A percentile compares a stretch with the other conserved stretches of the same genome.
phyloP scores from a whole-genome alignment of 768 basidiomycete species.

The Podaxis sp. region DNA sequence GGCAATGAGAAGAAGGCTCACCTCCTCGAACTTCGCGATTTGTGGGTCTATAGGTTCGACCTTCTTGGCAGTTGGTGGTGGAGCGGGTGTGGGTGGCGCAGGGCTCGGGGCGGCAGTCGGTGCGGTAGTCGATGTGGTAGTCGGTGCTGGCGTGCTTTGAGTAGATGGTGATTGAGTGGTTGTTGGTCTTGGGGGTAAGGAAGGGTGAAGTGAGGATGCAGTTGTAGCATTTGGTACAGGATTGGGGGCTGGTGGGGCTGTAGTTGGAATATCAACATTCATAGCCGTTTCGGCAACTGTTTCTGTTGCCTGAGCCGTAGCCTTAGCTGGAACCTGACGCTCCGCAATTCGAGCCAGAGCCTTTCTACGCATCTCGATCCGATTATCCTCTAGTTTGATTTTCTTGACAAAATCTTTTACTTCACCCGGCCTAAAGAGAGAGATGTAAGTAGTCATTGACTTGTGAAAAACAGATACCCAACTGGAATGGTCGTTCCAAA shows the following conservation, averaged over 20 bases:
- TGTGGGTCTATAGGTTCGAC: slow-evolving; percentile 42
- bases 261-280: slow-evolving; percentile 18
- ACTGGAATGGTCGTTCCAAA: slow-evolving; percentile 69
- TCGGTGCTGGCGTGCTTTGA: slow-evolving; percentile 19
- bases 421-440: slow-evolving; percentile 57
- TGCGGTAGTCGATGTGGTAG: slow-evolving; percentile 22
- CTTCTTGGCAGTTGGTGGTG: slow-evolving; percentile 22
- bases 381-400: slow-evolving; percentile 63
- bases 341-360: slow-evolving; percentile 33
- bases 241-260: slow-evolving; percentile 22
- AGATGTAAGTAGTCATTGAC: slow-evolving; percentile 11
- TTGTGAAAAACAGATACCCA: slow-evolving; percentile 24
- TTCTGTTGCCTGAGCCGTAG: background rate
- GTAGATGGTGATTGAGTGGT: slow-evolving; percentile 16
- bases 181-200: slow-evolving; percentile 52
- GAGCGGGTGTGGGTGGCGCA: slow-evolving; percentile 26
- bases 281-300: slow-evolving; percentile 15
- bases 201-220: slow-evolving; percentile 58
- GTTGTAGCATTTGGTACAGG: slow-evolving; percentile 28
- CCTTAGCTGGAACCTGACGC: slow-evolving; percentile 24
- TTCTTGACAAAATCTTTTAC: slow-evolving; percentile 75
- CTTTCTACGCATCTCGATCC: slow-evolving; percentile 55
- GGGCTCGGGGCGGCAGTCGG: slow-evolving; percentile 31
- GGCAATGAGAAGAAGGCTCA: slow-evolving; percentile 26
- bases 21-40: slow-evolving; percentile 64